Percentiles rank a stretch among this genome's conserved stretches.
These are phyloP conservation scores for Debaryomyces fabryi DNA, from an alignment of 1,139 yeast genomes.

Conservation along the genomic window DNA sequence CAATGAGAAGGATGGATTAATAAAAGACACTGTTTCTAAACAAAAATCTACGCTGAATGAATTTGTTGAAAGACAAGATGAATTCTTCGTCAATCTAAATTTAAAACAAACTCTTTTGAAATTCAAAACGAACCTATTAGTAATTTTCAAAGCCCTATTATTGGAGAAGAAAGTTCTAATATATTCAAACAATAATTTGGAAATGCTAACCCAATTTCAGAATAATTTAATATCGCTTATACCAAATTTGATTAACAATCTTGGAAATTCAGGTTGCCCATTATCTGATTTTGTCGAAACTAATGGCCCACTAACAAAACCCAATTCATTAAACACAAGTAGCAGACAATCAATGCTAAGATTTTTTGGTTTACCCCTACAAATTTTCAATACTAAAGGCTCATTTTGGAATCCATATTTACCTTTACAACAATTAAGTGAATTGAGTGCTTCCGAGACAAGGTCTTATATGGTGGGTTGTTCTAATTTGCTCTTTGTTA, in stretches of 20 bases:
- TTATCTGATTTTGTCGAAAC: constrained; percentile 57
- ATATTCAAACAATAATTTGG: constrained; percentile 78
- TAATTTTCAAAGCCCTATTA: constrained; percentile 73
- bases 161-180: constrained; percentile 71
- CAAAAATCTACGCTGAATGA: constrained; percentile 12
- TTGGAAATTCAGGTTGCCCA: constrained; percentile 84
- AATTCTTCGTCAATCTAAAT: constrained; percentile 72
- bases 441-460: constrained; percentile 59
- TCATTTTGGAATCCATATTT: constrained; percentile 91
- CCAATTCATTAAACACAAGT: constrained; percentile 75
- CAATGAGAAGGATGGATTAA: constrained; percentile 25
- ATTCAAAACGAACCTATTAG: constrained; percentile 63
- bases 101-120: constrained; percentile 64
- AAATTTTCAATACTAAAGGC: constrained; percentile 77
- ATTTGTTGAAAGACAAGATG: constrained; percentile 32
- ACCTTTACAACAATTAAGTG: constrained; percentile 87
- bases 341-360: constrained; percentile 75
- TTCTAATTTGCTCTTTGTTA: constrained; percentile 77
- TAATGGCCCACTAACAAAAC: constrained; percentile 53
- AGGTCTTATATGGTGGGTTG: constrained; percentile 81
- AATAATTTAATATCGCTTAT: constrained; percentile 71
- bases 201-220: constrained; percentile 76
- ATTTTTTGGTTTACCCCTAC: constrained; percentile 88
- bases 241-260: constrained; percentile 73
- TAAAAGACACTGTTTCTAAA: constrained; percentile 11